A percentile compares a stretch with the other conserved stretches of the same genome.
Conservation (phyloP, 495 filamentous ascomycete genomes). For the Talaromyces proteolyticus region DNA sequence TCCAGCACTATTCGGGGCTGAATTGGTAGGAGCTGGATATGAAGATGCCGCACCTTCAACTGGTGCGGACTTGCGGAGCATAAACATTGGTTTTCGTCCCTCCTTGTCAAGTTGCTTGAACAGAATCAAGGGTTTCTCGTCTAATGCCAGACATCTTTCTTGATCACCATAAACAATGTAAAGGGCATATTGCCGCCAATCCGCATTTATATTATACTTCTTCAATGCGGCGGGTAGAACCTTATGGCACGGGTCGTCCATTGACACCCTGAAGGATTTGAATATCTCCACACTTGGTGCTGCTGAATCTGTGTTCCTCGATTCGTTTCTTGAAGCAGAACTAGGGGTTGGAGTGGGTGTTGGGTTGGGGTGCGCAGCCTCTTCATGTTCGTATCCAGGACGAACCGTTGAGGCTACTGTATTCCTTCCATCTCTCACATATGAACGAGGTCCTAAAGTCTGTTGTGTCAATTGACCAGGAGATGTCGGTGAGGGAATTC, state of each 20-base stretch:
- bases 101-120: slow-evolving; percentile 97
- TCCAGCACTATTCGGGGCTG: slow-evolving; percentile 35
- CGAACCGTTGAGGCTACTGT: slow-evolving; percentile 25
- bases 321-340: slow-evolving; percentile 17
- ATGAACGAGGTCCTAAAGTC: slow-evolving; percentile 42
- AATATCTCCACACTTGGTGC: slow-evolving; percentile 78
- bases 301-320: slow-evolving; percentile 35
- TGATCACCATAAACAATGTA: slow-evolving; percentile 98
- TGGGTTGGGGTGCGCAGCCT: slow-evolving; percentile 24
- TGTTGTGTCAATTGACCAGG: slow-evolving; percentile 52
- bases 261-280: slow-evolving; percentile 93
- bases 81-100: slow-evolving; percentile 98
- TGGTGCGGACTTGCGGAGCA: slow-evolving; percentile 64
- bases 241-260: slow-evolving; percentile 97
- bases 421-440: slow-evolving; percentile 29
- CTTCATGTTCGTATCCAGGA: slow-evolving; percentile 39
- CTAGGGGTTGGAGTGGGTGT: slow-evolving; percentile 33
- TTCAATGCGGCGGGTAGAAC: slow-evolving; percentile 92
- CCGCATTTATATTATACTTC: slow-evolving; percentile 96
- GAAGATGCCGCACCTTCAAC: background rate
- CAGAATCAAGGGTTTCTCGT: slow-evolving; percentile 88
- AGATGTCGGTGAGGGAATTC: slow-evolving; percentile 81
- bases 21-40: slow-evolving; percentile 16
- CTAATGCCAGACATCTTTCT: slow-evolving; percentile 84
- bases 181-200: slow-evolving; percentile 93